A percentile compares a stretch with the other conserved stretches of the same genome.
Conservation (phyloP, 257 asterid genomes). For the Paraleonurus japonicus region DNA sequence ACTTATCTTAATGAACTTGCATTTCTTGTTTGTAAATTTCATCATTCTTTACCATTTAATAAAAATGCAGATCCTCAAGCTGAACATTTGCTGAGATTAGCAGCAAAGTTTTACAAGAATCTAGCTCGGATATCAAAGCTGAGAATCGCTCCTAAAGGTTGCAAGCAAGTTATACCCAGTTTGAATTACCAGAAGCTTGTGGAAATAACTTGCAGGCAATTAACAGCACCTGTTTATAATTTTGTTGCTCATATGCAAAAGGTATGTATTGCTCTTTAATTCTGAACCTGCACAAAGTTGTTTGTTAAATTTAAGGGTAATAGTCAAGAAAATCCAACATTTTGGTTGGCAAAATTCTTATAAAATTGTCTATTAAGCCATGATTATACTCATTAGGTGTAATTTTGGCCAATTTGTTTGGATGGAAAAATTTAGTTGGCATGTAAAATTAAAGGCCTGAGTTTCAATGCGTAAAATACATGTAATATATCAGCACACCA, state of each 20-base stretch:
- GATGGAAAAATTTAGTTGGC: not conserved
- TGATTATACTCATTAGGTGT: not conserved
- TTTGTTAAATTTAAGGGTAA: not conserved
- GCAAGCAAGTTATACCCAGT: constrained; percentile 67
- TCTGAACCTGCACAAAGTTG: not conserved
- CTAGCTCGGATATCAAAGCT: constrained; percentile 73
- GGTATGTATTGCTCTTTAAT: constrained; percentile 37
- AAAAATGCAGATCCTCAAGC: constrained; percentile 70
- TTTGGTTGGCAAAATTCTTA: not conserved
- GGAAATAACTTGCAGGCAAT: constrained; percentile 71
- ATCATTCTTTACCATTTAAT: constrained; percentile 8
- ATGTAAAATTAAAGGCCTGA: too few species aligned
- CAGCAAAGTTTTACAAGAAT: constrained; percentile 69
- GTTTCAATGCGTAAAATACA: too few species aligned
- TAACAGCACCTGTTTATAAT: constrained; percentile 66
- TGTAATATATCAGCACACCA: not conserved
- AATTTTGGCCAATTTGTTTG: not conserved
- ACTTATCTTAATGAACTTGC: constrained; percentile 11
- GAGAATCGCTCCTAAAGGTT: constrained; percentile 58
- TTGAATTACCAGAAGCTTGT: constrained; percentile 68
- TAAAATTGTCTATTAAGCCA: not conserved
- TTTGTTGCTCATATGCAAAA: constrained; percentile 66
- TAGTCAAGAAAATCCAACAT: not conserved
- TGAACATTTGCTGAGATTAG: constrained; percentile 59
- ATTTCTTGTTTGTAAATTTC: not conserved